Conservation (phyloP, 1,284 basidiomycete genomes). For the Ceratobasidium sp. region DNA sequence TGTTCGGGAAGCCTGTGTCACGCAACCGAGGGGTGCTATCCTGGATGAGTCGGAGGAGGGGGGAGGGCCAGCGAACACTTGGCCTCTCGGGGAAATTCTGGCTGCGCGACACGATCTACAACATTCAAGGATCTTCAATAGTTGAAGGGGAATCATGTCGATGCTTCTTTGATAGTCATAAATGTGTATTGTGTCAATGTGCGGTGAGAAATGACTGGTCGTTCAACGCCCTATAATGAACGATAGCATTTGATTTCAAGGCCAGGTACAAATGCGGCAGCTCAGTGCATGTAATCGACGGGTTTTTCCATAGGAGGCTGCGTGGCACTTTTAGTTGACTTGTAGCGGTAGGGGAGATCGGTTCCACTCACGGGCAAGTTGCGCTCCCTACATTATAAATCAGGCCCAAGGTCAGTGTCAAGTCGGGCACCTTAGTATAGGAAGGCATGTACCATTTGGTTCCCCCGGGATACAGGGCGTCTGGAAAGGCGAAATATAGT, state of each 20-base stretch:
- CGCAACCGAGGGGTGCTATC: conserved; percentile 49
- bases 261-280: neutral
- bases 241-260: conserved; percentile 10
- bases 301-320: conserved; percentile 36
- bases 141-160: conserved; percentile 55
- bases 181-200: neutral
- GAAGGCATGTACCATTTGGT: conserved; percentile 79
- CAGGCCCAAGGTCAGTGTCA: conserved; percentile 8
- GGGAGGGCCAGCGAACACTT: conserved; percentile 80
- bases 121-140: conserved; percentile 97
- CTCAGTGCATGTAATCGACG: conserved; percentile 12
- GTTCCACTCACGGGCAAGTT: conserved; percentile 56
- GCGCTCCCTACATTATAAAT: conserved; percentile 54
- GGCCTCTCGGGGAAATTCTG: conserved; percentile 96
- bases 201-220: neutral
- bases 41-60: conserved; percentile 49
- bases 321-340: conserved; percentile 6
- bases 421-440: neutral
- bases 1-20: conserved; percentile 67
- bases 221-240: neutral
- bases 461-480: conserved; percentile 80
- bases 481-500: conserved; percentile 58
- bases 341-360: neutral
- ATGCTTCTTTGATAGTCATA: neutral
- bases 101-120: conserved; percentile 91